Evolutionary conservation across 1,284 basidiomycete genomes (phyloP), one percentile per base, ranked within the genome.

Genomic region (Irpex sp.): DNA sequence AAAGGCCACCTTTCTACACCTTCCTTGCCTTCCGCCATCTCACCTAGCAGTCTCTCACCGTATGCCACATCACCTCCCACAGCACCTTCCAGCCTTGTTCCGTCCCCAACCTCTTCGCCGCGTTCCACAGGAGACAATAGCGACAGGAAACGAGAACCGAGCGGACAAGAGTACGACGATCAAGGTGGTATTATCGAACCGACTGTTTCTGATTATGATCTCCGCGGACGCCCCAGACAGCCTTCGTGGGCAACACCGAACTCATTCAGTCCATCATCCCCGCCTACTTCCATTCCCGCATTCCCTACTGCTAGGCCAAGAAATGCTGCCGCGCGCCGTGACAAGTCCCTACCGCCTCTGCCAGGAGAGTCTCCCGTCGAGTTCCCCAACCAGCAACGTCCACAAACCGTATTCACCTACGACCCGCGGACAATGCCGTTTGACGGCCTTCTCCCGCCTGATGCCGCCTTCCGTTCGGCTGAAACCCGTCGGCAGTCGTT

Each of bases 341-440:
- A 93, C 65, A 93, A 93, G 69, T 87, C 85, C 2, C 75, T 93
- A 1, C 91, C 91, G 2, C 91, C 91, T 8, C 79, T 93, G 47
- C 91, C 88, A 4, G 80, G 78, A 15, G 89, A 92, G 19, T 66
- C 70, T 9, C 65, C 68, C 8, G 68, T 75, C 26, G 74, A 72
- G 58, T 75, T 79, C 58, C 79, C 79, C n/a, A 68, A 74, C 31
- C 67, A 70, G 39, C 51, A 67, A 15, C 81, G 89, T 21, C 89
- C 90, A 3, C 83, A 83, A 61, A 92, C 89, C 1, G 77, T 90
- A 63, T 88, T 85, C 68, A 80, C 83, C 0, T 83, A 84, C 65
- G 85, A 87, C 69, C 78, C 83, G 60, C 81, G 80, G 39, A 77
- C 79, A 61, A 71, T 79, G 49, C 75, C 79, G 17, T 75, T 76